These are phyloP conservation scores for Debaryomyces sp. DNA, from an alignment of 1,139 yeast genomes.

Conservation along the genomic window DNA sequence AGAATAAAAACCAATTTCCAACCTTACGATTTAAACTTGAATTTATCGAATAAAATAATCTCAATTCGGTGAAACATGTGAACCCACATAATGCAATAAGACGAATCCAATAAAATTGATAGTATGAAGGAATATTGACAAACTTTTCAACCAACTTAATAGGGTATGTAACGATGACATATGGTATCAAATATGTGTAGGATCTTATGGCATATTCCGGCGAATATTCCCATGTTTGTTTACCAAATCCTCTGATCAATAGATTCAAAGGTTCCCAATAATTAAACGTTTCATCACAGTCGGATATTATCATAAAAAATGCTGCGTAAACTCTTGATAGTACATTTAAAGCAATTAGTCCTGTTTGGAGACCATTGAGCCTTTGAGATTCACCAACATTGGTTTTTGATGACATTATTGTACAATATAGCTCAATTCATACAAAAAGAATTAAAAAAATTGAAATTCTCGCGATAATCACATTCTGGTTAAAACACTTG, in stretches of 20 bases:
- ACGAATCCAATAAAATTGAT: conserved; percentile 59
- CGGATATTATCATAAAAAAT: conserved; percentile 68
- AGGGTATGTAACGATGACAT: conserved; percentile 43
- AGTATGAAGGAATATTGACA: conserved; percentile 29
- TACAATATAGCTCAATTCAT: not conserved
- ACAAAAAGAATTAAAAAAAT: not conserved
- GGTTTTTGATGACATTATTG: not conserved
- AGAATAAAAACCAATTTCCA: conserved; percentile 61
- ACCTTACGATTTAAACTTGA: conserved; percentile 35
- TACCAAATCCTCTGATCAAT: conserved; percentile 79
- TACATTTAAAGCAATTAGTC: conserved; percentile 30
- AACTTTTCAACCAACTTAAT: conserved; percentile 20
- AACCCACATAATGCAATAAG: conserved; percentile 50
- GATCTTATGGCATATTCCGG: conserved; percentile 89
- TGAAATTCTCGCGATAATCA: not conserved
- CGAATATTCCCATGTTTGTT: conserved; percentile 96
- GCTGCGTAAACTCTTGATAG: conserved; percentile 49
- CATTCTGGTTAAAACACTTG: not conserved
- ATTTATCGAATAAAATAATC: conserved; percentile 48
- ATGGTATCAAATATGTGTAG: conserved; percentile 72
- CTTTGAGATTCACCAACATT: not conserved
- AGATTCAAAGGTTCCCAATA: conserved; percentile 93
- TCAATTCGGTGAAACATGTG: conserved; percentile 57
- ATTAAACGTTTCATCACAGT: conserved; percentile 85
- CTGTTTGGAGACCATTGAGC: conserved; percentile 6